Conservation (phyloP, 1,284 basidiomycete species). For the Somion occarium region DNA sequence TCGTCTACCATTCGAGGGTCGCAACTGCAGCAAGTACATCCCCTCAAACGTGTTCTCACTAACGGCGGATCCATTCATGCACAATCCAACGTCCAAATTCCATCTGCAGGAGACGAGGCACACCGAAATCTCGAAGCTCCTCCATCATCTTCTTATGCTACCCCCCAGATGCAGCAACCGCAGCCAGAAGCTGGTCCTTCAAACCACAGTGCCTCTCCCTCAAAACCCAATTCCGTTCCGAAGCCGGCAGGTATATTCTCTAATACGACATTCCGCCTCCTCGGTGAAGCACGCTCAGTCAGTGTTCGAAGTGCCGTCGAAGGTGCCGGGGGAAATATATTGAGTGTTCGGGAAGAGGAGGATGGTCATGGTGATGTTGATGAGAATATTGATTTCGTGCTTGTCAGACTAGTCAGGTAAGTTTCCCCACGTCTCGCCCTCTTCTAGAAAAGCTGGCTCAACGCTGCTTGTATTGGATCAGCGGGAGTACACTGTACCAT, state of each 20-base stretch:
- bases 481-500: slow-evolving; percentile 58
- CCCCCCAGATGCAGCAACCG: not conserved
- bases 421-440: slow-evolving; percentile 10
- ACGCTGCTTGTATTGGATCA: slow-evolving; percentile 19
- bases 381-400: slow-evolving; percentile 53
- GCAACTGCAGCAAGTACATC: not conserved
- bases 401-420: slow-evolving; percentile 70
- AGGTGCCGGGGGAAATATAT: slow-evolving; percentile 47
- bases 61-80: not conserved
- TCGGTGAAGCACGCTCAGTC: slow-evolving; percentile 58
- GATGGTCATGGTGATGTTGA: slow-evolving; percentile 39
- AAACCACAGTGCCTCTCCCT: no score
- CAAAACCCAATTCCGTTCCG: slow-evolving; percentile 1
- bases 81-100: not conserved
- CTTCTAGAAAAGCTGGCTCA: not conserved
- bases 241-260: slow-evolving; percentile 36
- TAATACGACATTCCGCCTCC: slow-evolving; percentile 47
- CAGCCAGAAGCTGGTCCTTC: not conserved
- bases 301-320: slow-evolving; percentile 56
- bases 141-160: not conserved
- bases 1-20: not conserved
- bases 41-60: slow-evolving; percentile 10
- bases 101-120: not conserved
- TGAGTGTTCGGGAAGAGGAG: slow-evolving; percentile 39
- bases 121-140: not conserved